Evolutionary conservation across 768 basidiomycete species (phyloP), one percentile per base, ranked within the genome.

Genomic region (Suillus subalutaceus): DNA sequence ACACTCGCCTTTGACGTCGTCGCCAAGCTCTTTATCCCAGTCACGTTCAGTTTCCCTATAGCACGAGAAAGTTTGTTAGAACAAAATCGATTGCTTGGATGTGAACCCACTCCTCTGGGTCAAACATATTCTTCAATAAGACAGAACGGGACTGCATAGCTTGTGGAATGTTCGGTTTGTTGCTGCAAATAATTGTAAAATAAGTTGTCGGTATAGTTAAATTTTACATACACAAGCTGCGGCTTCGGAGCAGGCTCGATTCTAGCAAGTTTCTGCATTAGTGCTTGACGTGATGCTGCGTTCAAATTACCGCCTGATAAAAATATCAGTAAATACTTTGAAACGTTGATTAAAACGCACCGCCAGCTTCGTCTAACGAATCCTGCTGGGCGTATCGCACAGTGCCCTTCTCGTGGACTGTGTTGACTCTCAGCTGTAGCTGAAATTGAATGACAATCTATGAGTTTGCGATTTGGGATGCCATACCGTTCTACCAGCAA

Each of bases 241-340:
- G 86, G 84, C 73, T 81, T 83, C 60, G 86, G 79, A 60, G 88
- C 78, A 55, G 86, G 83, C 73, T 94, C 92, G 80, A 89, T 93
- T 84, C 97, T 94, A 79, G 97, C 96, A 87, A 99, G 93, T 89
- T 99, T 99, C 83, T 96, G 94, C 97, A 99, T 99, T 84, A 99
- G 94, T 79, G 95, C 94, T 85, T 97, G 96, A 82, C 97, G 93
- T 76, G 95, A 94, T 75, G 93, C 93, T 84, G 93, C 93, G 84
- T 97, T 97, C 85, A 97, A 88, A 86, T 94, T 94, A 93, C 93
- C 93, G 79, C 92, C 94, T 96, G n/a, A 74, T 2, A 66, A 23
- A 43, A 53, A 43, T 46, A 61, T 32, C n/a, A 66, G 63, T 74
- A 23, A 74, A 52, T 6, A 57, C 10, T 66, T 40, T 32, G 23